A percentile compares a stretch with the other conserved stretches of the same genome.
Evolutionary conservation across 441 rosid species (phyloP).

Genomic region (Kokia cookei): DNA sequence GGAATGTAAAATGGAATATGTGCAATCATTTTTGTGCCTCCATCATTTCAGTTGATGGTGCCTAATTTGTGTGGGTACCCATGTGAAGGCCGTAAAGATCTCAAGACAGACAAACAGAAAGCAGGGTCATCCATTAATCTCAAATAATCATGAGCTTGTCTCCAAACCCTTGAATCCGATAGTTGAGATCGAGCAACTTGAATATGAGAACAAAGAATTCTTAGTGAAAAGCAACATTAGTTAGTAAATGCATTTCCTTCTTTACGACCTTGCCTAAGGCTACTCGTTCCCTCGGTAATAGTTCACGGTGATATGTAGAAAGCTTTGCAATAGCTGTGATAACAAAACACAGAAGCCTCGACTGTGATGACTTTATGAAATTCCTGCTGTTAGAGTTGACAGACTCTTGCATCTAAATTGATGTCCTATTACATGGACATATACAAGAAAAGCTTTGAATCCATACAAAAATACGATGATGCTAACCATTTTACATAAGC

Average conservation of each 20-base stretch:
- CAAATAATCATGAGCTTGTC: slow-evolving; percentile 77
- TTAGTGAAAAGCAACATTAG: not conserved
- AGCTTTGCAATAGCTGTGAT: slow-evolving; percentile 89
- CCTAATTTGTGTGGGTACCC: slow-evolving; percentile 48
- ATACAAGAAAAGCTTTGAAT: too few relatives aligned
- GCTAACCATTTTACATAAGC: not conserved
- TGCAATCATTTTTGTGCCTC: slow-evolving; percentile 57
- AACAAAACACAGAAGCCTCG: slow-evolving; percentile 91
- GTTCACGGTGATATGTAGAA: slow-evolving; percentile 76
- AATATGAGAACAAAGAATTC: not conserved
- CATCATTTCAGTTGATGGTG: slow-evolving; percentile 76
- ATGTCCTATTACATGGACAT: too few relatives aligned
- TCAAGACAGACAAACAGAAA: slow-evolving; percentile 64
- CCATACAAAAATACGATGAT: too few relatives aligned
- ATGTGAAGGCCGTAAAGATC: slow-evolving; percentile 53
- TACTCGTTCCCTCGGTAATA: slow-evolving; percentile 86
- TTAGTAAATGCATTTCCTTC: not conserved
- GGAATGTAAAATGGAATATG: slow-evolving; percentile 83
- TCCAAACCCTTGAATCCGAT: slow-evolving; percentile 44
- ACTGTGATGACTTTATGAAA: slow-evolving; percentile 22
- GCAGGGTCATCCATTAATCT: slow-evolving; percentile 86
- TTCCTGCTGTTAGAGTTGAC: slow-evolving; percentile 27
- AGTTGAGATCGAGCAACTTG: too few relatives aligned
- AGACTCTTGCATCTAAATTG: slow-evolving; percentile 37
- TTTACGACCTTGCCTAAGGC: slow-evolving; percentile 76